These are phyloP conservation scores for Tuctoria greenei DNA, from an alignment of 176 grass and related monocot species.

Conservation along the genomic window DNA sequence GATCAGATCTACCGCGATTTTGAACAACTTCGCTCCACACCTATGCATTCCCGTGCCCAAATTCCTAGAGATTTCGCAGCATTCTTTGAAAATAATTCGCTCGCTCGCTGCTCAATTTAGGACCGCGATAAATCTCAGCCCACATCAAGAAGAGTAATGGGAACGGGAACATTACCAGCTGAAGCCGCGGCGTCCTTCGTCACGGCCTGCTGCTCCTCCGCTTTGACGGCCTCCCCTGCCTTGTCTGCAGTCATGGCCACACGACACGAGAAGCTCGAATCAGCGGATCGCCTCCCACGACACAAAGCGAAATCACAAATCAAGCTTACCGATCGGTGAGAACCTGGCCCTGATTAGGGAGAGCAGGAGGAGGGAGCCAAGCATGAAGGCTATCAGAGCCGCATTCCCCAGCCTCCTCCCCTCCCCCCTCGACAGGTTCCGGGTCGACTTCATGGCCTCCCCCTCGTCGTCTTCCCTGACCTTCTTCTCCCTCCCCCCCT, in stretches of 20 bases:
- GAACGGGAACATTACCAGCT: constrained; percentile 13
- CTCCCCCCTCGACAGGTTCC: constrained; percentile 49
- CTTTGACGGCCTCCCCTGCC: constrained; percentile 46
- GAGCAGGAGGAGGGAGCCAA: constrained; percentile 59
- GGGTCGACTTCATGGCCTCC: constrained; percentile 61
- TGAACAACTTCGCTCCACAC: background rate
- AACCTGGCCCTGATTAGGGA: constrained; percentile 57
- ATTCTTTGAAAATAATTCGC: background rate
- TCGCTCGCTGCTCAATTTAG: too few species aligned
- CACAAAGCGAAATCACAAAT: background rate
- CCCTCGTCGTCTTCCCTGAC: too few species aligned
- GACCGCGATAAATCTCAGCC: too few species aligned
- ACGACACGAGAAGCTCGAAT: background rate
- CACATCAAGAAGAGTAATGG: too few species aligned
- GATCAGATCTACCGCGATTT: constrained; percentile 27
- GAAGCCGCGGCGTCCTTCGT: background rate
- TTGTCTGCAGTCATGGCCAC: constrained; percentile 29
- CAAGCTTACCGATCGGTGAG: constrained; percentile 46
- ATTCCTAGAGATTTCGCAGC: background rate
- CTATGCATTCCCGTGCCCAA: background rate
- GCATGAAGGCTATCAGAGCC: constrained; percentile 61
- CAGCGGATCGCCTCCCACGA: background rate
- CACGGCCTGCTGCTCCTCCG: constrained; percentile 46
- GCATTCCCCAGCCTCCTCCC: constrained; percentile 58
- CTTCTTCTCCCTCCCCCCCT: too few species aligned